Evolutionary conservation across 148 eudicot genomes (phyloP).

Genomic region (Euryodendron excelsum): DNA sequence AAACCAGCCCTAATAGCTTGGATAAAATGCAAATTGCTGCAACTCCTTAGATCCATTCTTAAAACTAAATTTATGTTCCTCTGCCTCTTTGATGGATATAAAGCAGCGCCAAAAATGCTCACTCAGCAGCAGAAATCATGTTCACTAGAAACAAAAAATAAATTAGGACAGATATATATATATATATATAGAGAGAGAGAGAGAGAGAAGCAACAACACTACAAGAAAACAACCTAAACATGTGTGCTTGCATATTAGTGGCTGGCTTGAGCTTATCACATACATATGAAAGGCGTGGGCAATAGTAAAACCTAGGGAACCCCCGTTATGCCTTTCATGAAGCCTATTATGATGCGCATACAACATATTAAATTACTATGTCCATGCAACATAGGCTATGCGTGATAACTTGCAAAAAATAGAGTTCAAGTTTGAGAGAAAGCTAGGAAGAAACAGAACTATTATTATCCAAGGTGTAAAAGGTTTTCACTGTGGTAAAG

Average conservation of each 20-base stretch:
- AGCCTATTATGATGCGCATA: not conserved
- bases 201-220: not conserved
- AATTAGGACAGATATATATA: not conserved
- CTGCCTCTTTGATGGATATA: conserved; percentile 1
- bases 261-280: too few relatives aligned
- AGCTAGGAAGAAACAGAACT: not conserved
- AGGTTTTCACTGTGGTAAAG: too few relatives aligned
- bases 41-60: conserved; percentile 53
- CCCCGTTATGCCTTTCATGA: not conserved
- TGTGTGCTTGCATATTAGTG: too few relatives aligned
- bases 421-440: not conserved
- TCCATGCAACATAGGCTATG: not conserved
- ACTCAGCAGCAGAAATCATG: not conserved
- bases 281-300: too few relatives aligned
- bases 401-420: not conserved
- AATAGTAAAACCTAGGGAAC: too few relatives aligned
- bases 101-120: not conserved
- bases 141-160: not conserved
- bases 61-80: not conserved
- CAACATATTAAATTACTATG: not conserved
- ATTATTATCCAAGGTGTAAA: not conserved
- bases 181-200: not conserved
- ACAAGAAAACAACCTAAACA: not conserved
- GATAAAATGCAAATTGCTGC: conserved; percentile 51
- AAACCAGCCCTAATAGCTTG: conserved; percentile 41